Percentiles rank a stretch among this genome's conserved stretches.
These are phyloP conservation scores for Fusarium virguliforme DNA, from an alignment of 2,329 filamentous ascomycete species.

Conservation along the genomic window DNA sequence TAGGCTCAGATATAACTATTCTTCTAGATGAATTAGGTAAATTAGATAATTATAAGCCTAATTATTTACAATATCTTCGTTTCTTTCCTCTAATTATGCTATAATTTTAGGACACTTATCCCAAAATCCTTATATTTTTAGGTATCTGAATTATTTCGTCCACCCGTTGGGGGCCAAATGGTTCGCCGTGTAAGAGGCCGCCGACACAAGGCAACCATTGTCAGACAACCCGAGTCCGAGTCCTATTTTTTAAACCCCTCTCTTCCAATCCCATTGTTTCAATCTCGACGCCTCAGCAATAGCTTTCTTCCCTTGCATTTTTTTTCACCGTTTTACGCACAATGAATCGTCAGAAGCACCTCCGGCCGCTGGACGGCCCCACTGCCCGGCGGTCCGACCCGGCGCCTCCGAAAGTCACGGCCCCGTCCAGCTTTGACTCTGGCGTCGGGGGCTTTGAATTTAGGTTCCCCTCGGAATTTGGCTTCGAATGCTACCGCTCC, in stretches of 20 bases:
- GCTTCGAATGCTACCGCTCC: slow-evolving; percentile 32
- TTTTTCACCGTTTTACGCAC: neutral
- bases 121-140: too few species aligned
- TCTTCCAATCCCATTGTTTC: slow-evolving; percentile 15
- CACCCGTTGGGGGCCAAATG: slow-evolving; percentile 24
- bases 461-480: slow-evolving; percentile 24
- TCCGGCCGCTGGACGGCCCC: slow-evolving; percentile 30
- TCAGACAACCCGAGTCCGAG: neutral
- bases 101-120: too few species aligned
- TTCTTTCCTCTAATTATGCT: too few species aligned
- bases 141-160: too few species aligned
- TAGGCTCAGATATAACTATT: too few species aligned
- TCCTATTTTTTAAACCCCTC: slow-evolving; percentile 11
- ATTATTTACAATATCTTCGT: too few species aligned
- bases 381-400: slow-evolving; percentile 31
- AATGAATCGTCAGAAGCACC: neutral
- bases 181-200: slow-evolving; percentile 35
- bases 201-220: slow-evolving; percentile 33
- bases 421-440: slow-evolving; percentile 8
- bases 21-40: too few species aligned
- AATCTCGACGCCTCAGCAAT: slow-evolving; percentile 17
- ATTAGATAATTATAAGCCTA: too few species aligned
- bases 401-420: slow-evolving; percentile 8
- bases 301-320: neutral
- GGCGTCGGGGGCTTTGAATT: neutral